Conservation (phyloP, 2,329 filamentous ascomycete species). For the Talaromyces albobiverticillius region DNA sequence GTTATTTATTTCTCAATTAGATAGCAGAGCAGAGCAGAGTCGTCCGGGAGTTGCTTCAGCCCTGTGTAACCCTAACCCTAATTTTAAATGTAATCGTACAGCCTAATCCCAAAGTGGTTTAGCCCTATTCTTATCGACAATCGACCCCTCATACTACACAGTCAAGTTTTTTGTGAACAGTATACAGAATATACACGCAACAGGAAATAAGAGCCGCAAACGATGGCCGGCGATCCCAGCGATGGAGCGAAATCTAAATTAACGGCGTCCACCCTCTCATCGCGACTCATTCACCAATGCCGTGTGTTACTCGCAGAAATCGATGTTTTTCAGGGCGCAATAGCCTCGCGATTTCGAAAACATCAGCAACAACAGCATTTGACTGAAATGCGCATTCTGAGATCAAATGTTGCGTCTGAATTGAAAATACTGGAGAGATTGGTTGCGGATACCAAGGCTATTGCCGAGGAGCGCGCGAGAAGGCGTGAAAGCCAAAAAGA, state of each 20-base stretch:
- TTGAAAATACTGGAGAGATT: conserved; percentile 48
- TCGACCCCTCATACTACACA: too few species aligned
- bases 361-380: conserved; percentile 33
- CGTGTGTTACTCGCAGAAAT: conserved; percentile 44
- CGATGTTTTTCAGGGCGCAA: conserved; percentile 41
- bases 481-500: background rate
- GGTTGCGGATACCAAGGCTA: conserved; percentile 22
- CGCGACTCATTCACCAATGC: conserved; percentile 37
- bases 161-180: too few species aligned
- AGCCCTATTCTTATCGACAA: too few species aligned
- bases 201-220: background rate
- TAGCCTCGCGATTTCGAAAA: conserved; percentile 40
- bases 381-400: conserved; percentile 52
- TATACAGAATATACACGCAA: too few species aligned
- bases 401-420: conserved; percentile 47
- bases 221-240: background rate
- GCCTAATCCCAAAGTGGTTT: too few species aligned
- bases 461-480: background rate
- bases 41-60: too few species aligned
- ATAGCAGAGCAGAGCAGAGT: too few species aligned
- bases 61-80: too few species aligned
- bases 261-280: conserved; percentile 20
- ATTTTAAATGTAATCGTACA: too few species aligned
- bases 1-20: too few species aligned
- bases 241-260: background rate